Percentiles rank a stretch among this genome's conserved stretches.
phyloP scores from a whole-genome alignment of 2,329 filamentous ascomycete genomes.

The Dactylellina haptotyla region DNA sequence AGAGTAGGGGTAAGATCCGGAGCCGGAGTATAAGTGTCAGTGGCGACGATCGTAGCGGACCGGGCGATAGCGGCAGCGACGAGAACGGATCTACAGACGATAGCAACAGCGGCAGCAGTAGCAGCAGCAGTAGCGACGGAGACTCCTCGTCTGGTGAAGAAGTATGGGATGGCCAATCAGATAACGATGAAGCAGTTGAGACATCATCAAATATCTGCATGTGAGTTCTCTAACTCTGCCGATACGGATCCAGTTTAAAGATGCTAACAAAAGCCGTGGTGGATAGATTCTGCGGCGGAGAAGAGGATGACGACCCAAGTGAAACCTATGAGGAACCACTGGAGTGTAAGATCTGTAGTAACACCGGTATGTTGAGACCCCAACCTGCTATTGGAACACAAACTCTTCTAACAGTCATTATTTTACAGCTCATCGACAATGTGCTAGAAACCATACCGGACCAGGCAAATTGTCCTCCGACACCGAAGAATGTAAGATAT shows the following conservation, averaged over 20 bases:
- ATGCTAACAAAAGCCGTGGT: constrained; percentile 5
- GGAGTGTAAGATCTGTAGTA: constrained; percentile 78
- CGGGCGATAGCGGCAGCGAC: constrained; percentile 33
- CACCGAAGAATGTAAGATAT: constrained; percentile 58
- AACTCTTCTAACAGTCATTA: constrained; percentile 43
- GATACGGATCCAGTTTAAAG: background rate
- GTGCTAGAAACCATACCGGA: constrained; percentile 77
- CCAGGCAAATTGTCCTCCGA: constrained; percentile 65
- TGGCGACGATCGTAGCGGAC: constrained; percentile 11
- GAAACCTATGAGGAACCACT: constrained; percentile 84
- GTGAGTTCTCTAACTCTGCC: constrained; percentile 17
- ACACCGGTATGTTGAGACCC: constrained; percentile 65
- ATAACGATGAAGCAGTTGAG: constrained; percentile 28
- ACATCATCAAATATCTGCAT: constrained; percentile 24
- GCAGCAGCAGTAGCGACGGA: constrained; percentile 35
- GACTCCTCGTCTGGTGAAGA: constrained; percentile 34
- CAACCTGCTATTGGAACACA: background rate
- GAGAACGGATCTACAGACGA: constrained; percentile 32
- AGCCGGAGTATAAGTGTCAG: constrained; percentile 30
- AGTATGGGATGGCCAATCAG: constrained; percentile 44
- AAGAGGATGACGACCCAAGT: constrained; percentile 82
- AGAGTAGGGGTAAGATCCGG: constrained; percentile 11
- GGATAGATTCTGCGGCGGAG: constrained; percentile 79
- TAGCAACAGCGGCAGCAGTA: constrained; percentile 17
- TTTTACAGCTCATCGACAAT: constrained; percentile 84